Base-by-base conservation (phyloP, 257 asterid species). In the Hygrophila difformis region DNA sequence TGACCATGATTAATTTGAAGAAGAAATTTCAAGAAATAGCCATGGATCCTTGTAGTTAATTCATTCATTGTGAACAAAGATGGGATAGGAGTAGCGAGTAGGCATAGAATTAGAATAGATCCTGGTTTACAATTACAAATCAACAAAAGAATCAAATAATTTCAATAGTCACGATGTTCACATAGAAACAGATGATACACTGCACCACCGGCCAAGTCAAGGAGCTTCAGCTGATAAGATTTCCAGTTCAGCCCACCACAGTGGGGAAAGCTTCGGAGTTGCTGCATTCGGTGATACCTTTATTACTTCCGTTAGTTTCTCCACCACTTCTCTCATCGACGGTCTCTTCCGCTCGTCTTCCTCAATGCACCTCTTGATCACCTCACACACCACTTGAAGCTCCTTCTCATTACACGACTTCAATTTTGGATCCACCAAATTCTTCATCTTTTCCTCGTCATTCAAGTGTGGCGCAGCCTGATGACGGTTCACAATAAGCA, bases 161-260 rank as follows among this genome's bases (percentile, higher is more conserved):
- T n/a, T n/a, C n/a, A n/a, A n/a, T n/a, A n/a, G n/a, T n/a, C n/a
- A n/a, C n/a, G n/a, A n/a, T n/a, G n/a, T n/a, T n/a, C n/a, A n/a
- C n/a, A n/a, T n/a, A n/a, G n/a, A n/a, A n/a, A n/a, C n/a, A n/a
- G n/a, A n/a, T n/a, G n/a, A n/a, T n/a, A n/a, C n/a, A n/a, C n/a
- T n/a, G n/a, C n/a, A n/a, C n/a, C n/a, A n/a, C n/a, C n/a, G n/a
- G n/a, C n/a, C n/a, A n/a, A n/a, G n/a, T 74, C 73, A 91, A 64
- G 88, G 62, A 0, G 88, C 82, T 59, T 91, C 96, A 0, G 89
- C 65, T 0, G 96, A 82, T 55, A 86, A 57, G 61, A 91, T 83
- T 78, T 91, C 98, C 12, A 91, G 98, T 68, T 86, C 96, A 34
- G 98, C 98, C 98, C 98, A 91, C 98, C 98, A 86, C 28, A 91